phyloP scores from a whole-genome alignment of 2,329 filamentous ascomycete species.

The Aspergillus sp. region DNA sequence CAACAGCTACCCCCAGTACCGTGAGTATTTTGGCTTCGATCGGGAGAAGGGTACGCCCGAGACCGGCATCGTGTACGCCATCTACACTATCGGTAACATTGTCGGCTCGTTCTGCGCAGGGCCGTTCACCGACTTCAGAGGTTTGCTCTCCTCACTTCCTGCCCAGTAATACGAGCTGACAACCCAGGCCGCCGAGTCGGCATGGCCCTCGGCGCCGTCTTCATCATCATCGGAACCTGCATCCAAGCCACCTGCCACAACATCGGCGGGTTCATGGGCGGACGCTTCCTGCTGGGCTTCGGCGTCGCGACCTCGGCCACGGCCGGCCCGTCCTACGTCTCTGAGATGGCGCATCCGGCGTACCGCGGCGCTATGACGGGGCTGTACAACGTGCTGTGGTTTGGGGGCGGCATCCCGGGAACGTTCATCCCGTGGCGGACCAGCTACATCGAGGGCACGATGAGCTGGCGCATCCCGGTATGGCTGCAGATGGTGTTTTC shows the following conservation, averaged over 20 bases:
- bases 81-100: slow-evolving; percentile 49
- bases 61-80: slow-evolving; percentile 49
- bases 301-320: slow-evolving; percentile 26
- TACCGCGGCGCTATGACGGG: slow-evolving; percentile 39
- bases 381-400: slow-evolving; percentile 43
- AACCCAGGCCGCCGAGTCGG: slow-evolving; percentile 23
- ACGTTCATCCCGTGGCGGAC: slow-evolving; percentile 49
- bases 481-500: slow-evolving; percentile 51
- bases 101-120: slow-evolving; percentile 47
- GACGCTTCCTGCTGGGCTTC: slow-evolving; percentile 31
- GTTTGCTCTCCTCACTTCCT: slow-evolving; percentile 10
- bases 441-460: slow-evolving; percentile 35
- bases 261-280: slow-evolving; percentile 28
- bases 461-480: slow-evolving; percentile 60
- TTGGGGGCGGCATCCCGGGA: slow-evolving; percentile 48
- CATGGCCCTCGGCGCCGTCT: slow-evolving; percentile 25
- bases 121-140: slow-evolving; percentile 41
- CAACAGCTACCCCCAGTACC: slow-evolving; percentile 47
- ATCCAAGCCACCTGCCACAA: slow-evolving; percentile 26
- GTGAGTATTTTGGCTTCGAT: slow-evolving; percentile 42
- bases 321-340: slow-evolving; percentile 33
- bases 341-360: slow-evolving; percentile 37
- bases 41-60: slow-evolving; percentile 37
- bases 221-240: slow-evolving; percentile 26
- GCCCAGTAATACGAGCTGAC: background rate